Base-by-base conservation (phyloP, 495 filamentous ascomycete species). In the Neurospora sp. region DNA sequence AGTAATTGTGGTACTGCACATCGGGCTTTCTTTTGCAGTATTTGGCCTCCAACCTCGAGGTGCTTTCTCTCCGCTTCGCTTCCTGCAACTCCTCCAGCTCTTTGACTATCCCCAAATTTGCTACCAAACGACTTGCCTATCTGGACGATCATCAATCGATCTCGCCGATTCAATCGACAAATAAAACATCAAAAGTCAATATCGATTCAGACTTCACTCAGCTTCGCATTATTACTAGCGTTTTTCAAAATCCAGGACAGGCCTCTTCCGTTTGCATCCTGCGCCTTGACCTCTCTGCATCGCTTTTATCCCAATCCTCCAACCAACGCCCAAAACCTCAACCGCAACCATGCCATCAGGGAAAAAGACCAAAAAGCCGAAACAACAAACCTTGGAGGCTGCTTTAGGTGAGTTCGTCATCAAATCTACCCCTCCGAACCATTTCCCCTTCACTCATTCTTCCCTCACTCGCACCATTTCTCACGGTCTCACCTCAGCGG, bases 331-430 rank as follows among this genome's bases (percentile, higher is more conserved):
- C n/a, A 20, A 2, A 49, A 27, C 14, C 11, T 16, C 11, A 62
- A 14, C 54, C 27, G 54, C 54, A 9, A 35, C 27, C 54, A 66
- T 66, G 54, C 12, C 54, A 66, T 14, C 54, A 35, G 27, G 27
- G 8, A 66, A 66, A 4, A 72, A 69, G 20, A 9, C 49, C 4
- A 75, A 69, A 20, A 76, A 73, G 18, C 27, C 70, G n/a, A 72
- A 75, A 16, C 77, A 79, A 72, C 77, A 79, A 39, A 78, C 75
- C 14, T 71, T 79, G 38, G 78, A 79, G 70, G 74, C 72, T 20
- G 75, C 74, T 0, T 44, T 78, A 23, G 77, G 77, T 78, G 69
- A 38, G 70, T 23, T 9, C 6, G 6, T 37, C 37, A 37, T 54
- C n/a, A 54, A 9, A 8, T 72, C 12, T 31, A 16, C 16, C n/a